Evolutionary conservation across 2,329 filamentous ascomycete species (phyloP), one percentile per base, ranked within the genome.

Genomic region (Cadophora gregata): DNA sequence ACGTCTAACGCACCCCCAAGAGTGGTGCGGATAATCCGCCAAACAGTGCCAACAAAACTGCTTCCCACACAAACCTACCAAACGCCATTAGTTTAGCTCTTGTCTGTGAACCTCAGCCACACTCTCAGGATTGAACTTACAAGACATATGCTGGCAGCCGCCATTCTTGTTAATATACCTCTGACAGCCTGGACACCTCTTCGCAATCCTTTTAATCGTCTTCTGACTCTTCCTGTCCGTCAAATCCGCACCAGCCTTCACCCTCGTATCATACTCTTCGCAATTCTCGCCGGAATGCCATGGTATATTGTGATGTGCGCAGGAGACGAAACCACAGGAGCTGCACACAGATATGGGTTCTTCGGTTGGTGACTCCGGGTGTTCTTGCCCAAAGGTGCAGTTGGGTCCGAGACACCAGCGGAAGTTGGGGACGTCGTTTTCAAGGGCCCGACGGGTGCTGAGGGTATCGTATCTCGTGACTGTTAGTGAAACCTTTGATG

Each of bases 121-220:
- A 6, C 12, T 6, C n/a, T n/a, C 5, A 6, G 36, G 21, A 47
- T 24, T 58, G 56, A 68, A 66, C 67, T 61, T 62, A 72, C 70
- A 72, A 47, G 50, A 65, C 67, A 72, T 72, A 62, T 69, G 66
- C 7, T 56, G 47, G 51, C 70, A 72, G 12, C 69, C 69, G 0
- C 69, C 70, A 65, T 68, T 64, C 66, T 70, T 72, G 47, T 67
- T 70, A 21, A 70, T 69, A 50, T 48, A 68, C 31, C 65, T 55
- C 45, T 66, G 24, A 53, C 70, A 70, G 9, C 63, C 64, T 19
- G 70, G 70, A 58, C 70, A 72, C 24, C 55, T 63, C 61, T 72
- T 72, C 24, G 70, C 64, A 45, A 68, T 65, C 63, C 62, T 69
- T 51, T 33, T 60, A 16, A 72, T 65, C 12, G 64, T 63, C 53